Evolutionary conservation across 2,329 filamentous ascomycete species (phyloP), one percentile per base, ranked within the genome.

Genomic region (Chaetomium sp.): DNA sequence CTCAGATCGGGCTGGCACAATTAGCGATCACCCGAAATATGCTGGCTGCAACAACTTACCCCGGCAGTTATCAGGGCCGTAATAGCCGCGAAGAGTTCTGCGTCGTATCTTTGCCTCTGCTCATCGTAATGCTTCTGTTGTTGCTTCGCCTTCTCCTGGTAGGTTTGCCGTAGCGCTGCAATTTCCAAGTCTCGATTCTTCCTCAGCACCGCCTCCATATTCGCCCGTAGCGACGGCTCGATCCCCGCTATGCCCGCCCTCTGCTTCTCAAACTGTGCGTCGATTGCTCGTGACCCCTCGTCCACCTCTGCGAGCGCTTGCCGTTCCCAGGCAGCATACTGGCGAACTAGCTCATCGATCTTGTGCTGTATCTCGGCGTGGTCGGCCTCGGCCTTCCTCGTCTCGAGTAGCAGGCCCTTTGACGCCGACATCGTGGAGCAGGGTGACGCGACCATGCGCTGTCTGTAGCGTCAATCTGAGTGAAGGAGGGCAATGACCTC

Each of bases 391-490:
- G 50, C 47, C 27, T 35, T 35, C 25, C 9, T n/a, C 51, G 65
- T 67, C 51, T 63, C 60, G 13, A 35, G 51, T 19, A 60, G 47
- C 31, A 67, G 29, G 29, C 60, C 27, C 13, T 56, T 55, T 31
- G 50, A 25, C 23, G 60, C 65, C 57, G 57, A 50, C 62, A 67
- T 67, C 2, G 56, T 59, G 57, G 25, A 38, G 49, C 23, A 51
- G 35, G 55, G 58, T 13, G 59, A 62, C 12, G 57, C 31, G 29
- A 57, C 51, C 57, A 42, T 57, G 45, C 16, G 31, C 31, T 23
- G 13, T 25, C 42, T 25, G 38, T n/a, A 8, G n/a, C 25, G 19
- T 33, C 3, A 29, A 9, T 23, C n/a, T 54, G n/a, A 9, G n/a
- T 25, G 12, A 21, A 45, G 2, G 12, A 27, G 21, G 29, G n/a